Evolutionary conservation across 2,329 filamentous ascomycete species (phyloP), one percentile per base, ranked within the genome.

Genomic region (Emergomyces pasteurianus): DNA sequence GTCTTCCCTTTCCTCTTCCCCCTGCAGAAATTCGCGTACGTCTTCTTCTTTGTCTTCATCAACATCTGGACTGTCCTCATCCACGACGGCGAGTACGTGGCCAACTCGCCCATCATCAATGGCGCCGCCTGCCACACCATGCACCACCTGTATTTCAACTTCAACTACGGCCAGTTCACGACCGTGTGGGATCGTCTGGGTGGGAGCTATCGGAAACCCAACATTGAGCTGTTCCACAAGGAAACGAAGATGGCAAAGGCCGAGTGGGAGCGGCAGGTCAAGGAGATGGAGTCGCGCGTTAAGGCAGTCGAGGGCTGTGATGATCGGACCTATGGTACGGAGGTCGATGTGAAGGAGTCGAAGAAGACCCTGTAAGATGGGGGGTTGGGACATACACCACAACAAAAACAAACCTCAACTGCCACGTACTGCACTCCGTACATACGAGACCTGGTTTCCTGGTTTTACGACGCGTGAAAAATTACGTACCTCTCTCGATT

Each of bases 11-110:
- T 96, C 77, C 74, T 96, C 69, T 94, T 96, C 76, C 92, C 92
- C 0, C 82, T 97, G 38, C 90, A 96, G 74, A 96, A 96, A 78
- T 82, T 90, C 71, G 88, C 90, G 36, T 96, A 92, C 70, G 86
- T 96, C 58, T 81, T 81, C 14, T 84, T 96, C 43, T 97, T 96
- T 77, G 79, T 87, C 68, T 95, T 95, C 72, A 89, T 97, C 79
- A 95, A 97, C 77, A 84, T 96, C 75, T 97, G 92, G 92, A 95
- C 92, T 46, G 90, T 97, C 68, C 82, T 96, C 77, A 96, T 97
- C 70, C 85, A 97, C 75, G 92, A 97, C 69, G 92, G 92, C 69
- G 92, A 97, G 77, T 96, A 95, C 72, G 84, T 95, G 18, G 87
- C 90, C 70, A 89, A 96, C 77, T 90, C 87, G 69, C 88, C 90